Conservation (phyloP, 345 rosid genomes). For the Ricinus communis region DNA sequence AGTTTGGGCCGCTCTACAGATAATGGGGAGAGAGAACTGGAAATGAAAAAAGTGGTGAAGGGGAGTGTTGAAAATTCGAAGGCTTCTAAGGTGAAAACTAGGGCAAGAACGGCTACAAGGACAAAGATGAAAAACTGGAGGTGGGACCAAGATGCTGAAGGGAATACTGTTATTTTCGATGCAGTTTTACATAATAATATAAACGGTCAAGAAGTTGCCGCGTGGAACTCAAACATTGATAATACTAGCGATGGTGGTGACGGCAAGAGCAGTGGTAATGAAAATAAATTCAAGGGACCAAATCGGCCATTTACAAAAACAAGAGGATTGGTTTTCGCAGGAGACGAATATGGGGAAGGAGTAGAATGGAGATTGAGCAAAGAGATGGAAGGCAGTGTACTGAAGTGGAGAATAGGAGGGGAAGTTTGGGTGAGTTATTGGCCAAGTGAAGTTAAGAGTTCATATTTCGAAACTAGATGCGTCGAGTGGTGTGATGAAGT, state of each 20-base stretch:
- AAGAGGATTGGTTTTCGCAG: slow-evolving; percentile 75
- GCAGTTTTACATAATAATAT: slow-evolving; percentile 54
- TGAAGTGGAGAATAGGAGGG: slow-evolving; percentile 88
- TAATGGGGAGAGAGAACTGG: slow-evolving; percentile 51
- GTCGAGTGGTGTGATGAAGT: slow-evolving; percentile 90
- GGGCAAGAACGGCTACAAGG: slow-evolving; percentile 46
- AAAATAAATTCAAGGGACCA: slow-evolving; percentile 26
- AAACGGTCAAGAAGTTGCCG: slow-evolving; percentile 48
- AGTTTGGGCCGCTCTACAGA: slow-evolving; percentile 73
- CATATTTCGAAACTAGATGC: slow-evolving; percentile 66
- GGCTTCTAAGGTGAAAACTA: slow-evolving; percentile 45
- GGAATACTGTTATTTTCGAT: slow-evolving; percentile 73
- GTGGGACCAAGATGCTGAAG: slow-evolving; percentile 80
- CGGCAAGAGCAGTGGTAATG: background rate
- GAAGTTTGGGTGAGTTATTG: slow-evolving; percentile 73
- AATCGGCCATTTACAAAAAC: slow-evolving; percentile 60
- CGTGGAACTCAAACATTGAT: slow-evolving; percentile 23
- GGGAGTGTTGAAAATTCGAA: slow-evolving; percentile 43
- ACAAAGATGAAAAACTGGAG: slow-evolving; percentile 67
- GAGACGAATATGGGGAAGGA: slow-evolving; percentile 68
- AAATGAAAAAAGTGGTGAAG: slow-evolving; percentile 41
- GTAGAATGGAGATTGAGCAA: slow-evolving; percentile 78
- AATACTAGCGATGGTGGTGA: background rate
- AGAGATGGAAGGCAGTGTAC: slow-evolving; percentile 90
- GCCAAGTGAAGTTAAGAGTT: slow-evolving; percentile 54